These are phyloP conservation scores for Rhexocercosporidium sp. DNA, from an alignment of 2,329 filamentous ascomycete genomes.

Conservation along the genomic window DNA sequence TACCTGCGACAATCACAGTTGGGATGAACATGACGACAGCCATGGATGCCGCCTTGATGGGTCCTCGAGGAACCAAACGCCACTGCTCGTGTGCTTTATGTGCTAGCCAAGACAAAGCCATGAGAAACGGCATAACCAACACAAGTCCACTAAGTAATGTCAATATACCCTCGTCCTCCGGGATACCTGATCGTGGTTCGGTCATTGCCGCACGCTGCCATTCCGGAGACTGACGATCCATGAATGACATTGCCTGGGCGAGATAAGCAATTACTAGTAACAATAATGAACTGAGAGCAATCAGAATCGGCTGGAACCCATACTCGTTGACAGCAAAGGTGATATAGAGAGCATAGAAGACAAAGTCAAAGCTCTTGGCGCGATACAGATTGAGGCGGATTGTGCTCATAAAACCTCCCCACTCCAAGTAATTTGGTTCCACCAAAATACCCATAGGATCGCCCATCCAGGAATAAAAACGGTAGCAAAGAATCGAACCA, in stretches of 20 bases:
- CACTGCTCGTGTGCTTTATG: neutral
- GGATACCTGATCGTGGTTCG: neutral
- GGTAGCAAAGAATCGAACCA: neutral
- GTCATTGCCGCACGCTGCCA: neutral
- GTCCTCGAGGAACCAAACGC: neutral
- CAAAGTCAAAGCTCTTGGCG: neutral
- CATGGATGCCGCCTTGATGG: neutral
- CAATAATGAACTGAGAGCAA: neutral
- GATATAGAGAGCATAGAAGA: neutral
- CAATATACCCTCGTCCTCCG: neutral
- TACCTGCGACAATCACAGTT: neutral
- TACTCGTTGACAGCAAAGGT: neutral
- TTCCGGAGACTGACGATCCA: neutral
- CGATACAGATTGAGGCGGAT: slow-evolving; percentile 1
- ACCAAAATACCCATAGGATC: neutral
- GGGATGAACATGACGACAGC: neutral
- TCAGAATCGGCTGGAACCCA: neutral
- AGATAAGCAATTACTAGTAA: neutral
- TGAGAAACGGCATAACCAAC: neutral
- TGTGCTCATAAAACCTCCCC: neutral
- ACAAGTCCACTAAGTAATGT: neutral
- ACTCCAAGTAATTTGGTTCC: neutral
- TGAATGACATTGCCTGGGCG: neutral
- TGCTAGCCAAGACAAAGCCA: neutral
- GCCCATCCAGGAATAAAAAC: neutral